phyloP scores from a whole-genome alignment of 257 asterid genomes.

The Salvia miltiorrhiza region DNA sequence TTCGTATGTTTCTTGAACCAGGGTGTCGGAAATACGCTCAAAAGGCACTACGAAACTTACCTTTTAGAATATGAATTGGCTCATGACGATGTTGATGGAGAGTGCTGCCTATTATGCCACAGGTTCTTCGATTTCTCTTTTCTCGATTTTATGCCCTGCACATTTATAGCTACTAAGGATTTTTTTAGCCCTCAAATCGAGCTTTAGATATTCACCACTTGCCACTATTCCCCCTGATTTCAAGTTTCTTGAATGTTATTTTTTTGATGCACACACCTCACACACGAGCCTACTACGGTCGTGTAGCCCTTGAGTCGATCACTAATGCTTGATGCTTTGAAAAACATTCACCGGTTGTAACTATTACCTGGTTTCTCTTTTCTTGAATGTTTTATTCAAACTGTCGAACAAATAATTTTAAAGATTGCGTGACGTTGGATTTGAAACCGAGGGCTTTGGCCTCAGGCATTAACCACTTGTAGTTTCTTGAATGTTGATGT shows the following conservation, averaged over 20 bases:
- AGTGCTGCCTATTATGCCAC: constrained; percentile 95
- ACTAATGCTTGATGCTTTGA: constrained; percentile 27
- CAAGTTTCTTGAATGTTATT: neutral
- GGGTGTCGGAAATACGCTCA: constrained; percentile 99
- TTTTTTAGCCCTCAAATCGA: neutral
- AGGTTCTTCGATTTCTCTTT: constrained; percentile 41
- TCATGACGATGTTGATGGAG: constrained; percentile 98
- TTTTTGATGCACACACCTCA: neutral
- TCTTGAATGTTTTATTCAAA: no score
- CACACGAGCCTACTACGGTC: neutral
- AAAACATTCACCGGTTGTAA: constrained; percentile 53
- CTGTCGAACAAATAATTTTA: no score
- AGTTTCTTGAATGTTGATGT: no score
- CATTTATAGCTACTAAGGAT: neutral
- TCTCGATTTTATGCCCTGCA: neutral
- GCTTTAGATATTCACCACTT: constrained; percentile 49
- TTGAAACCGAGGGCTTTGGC: no score
- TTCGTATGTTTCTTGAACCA: constrained; percentile 27
- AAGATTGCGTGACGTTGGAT: no score
- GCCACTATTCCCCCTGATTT: constrained; percentile 12
- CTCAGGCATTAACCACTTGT: no score
- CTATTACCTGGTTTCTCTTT: neutral
- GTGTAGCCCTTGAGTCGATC: neutral
- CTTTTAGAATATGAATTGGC: constrained; percentile 97
- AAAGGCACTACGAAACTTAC: constrained; percentile 95